These are phyloP conservation scores for Syzygium malaccense DNA, from an alignment of 441 rosid species.

Conservation along the genomic window DNA sequence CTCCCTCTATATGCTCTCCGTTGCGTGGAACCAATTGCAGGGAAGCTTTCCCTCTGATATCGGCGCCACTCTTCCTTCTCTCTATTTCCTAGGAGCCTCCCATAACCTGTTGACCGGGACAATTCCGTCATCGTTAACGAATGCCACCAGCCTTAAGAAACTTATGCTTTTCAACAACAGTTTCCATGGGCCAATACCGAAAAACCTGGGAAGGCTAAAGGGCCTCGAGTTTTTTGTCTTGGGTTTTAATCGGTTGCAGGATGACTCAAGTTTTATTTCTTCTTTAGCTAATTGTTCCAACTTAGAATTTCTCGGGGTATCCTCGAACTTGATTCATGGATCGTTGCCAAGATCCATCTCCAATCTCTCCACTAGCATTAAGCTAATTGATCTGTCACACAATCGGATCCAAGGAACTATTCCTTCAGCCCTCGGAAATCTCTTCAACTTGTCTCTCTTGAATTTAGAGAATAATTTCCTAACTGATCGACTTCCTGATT, in stretches of 20 bases:
- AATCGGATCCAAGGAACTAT: not conserved
- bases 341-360: not conserved
- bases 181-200: not conserved
- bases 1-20: fast-evolving
- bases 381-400: fast-evolving
- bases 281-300: not conserved
- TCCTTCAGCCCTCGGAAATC: not conserved
- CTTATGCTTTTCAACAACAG: fast-evolving
- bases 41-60: not conserved
- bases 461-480: no score
- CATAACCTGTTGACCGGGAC: fast-evolving
- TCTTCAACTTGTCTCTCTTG: not conserved
- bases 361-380: not conserved
- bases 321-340: fast-evolving
- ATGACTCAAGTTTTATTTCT: not conserved
- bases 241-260: fast-evolving
- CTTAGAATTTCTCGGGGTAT: fast-evolving
- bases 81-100: fast-evolving
- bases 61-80: not conserved
- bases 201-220: not conserved
- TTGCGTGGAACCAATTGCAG: fast-evolving
- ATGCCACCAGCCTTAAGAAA: fast-evolving
- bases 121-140: not conserved
- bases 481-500: not conserved
- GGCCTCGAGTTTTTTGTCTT: fast-evolving